phyloP scores from a whole-genome alignment of 73 alveolate genomes.

The Loxodes magnus region DNA sequence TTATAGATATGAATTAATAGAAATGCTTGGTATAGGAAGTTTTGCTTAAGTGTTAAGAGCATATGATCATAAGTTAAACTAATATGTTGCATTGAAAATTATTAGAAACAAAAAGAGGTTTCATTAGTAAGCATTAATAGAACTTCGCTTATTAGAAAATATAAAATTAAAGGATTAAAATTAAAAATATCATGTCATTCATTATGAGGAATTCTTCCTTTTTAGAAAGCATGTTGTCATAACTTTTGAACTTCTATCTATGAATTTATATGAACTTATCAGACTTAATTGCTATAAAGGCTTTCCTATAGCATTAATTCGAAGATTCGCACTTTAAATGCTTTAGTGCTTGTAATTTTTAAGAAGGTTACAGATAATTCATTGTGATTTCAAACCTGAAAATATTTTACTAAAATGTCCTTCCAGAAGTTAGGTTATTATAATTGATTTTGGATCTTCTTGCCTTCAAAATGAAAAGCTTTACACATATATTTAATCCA shows the following conservation, averaged over 20 bases:
- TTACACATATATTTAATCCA: conserved; percentile 77
- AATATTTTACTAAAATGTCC: conserved; percentile 45
- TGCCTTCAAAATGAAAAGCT: conserved; percentile 52
- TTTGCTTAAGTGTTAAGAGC: conserved; percentile 89
- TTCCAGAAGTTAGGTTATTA: conserved; percentile 45
- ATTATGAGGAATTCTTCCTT: conserved; percentile 31
- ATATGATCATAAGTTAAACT: conserved; percentile 76
- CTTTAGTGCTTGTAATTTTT: conserved; percentile 37
- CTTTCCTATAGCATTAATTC: conserved; percentile 37
- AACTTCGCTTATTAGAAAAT: conserved; percentile 60
- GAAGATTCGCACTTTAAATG: conserved; percentile 51
- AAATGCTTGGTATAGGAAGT: conserved; percentile 81
- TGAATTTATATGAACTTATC: conserved; percentile 56
- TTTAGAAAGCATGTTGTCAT: conserved; percentile 51
- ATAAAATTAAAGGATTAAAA: conserved; percentile 28
- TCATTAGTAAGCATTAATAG: conserved; percentile 79
- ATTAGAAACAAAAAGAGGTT: conserved; percentile 79
- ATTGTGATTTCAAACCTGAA: conserved; percentile 83
- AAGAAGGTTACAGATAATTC: conserved; percentile 44
- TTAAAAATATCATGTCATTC: conserved; percentile 22
- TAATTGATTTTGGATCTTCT: conserved; percentile 76
- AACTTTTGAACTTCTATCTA: conserved; percentile 52
- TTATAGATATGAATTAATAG: conserved; percentile 81
- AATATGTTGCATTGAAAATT: conserved; percentile 73
- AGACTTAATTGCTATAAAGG: conserved; percentile 52